Evolutionary conservation across 75 land plant genomes (phyloP).

Genomic region (Cupressus sempervirens): DNA sequence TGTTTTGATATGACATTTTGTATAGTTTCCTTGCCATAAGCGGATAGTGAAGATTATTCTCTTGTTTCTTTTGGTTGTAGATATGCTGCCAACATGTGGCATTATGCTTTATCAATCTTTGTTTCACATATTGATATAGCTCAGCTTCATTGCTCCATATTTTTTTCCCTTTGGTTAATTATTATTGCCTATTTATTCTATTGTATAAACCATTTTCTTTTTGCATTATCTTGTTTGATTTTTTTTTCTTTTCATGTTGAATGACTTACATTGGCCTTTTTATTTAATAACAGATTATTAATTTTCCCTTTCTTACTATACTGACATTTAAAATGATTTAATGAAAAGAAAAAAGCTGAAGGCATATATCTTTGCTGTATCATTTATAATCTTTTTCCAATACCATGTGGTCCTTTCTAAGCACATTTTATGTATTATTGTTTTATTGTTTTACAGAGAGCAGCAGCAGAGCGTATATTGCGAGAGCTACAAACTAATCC

Average conservation of each 20-base stretch:
- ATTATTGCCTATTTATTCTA: not conserved
- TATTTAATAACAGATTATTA: not conserved
- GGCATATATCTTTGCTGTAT: not conserved
- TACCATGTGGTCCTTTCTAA: not conserved
- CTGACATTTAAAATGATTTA: not conserved
- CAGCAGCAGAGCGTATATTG: constrained; percentile 93
- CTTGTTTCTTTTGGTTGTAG: not conserved
- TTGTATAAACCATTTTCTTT: not conserved
- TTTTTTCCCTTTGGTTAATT: not conserved
- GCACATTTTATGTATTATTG: constrained; percentile 4
- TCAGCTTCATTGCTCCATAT: not conserved
- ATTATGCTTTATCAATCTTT: not conserved
- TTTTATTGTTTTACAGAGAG: constrained; percentile 44
- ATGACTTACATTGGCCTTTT: not conserved
- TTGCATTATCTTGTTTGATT: not conserved
- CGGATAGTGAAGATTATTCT: not conserved
- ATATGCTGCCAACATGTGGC: not conserved
- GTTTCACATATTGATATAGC: not conserved
- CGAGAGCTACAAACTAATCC: constrained; percentile 93
- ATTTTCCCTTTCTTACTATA: not conserved
- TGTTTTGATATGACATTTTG: not conserved
- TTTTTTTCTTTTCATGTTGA: not conserved
- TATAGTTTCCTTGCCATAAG: not conserved
- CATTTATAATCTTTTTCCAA: not conserved
- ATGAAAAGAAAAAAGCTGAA: not conserved